phyloP scores from a whole-genome alignment of 257 asterid genomes.

The Misopates orontium region DNA sequence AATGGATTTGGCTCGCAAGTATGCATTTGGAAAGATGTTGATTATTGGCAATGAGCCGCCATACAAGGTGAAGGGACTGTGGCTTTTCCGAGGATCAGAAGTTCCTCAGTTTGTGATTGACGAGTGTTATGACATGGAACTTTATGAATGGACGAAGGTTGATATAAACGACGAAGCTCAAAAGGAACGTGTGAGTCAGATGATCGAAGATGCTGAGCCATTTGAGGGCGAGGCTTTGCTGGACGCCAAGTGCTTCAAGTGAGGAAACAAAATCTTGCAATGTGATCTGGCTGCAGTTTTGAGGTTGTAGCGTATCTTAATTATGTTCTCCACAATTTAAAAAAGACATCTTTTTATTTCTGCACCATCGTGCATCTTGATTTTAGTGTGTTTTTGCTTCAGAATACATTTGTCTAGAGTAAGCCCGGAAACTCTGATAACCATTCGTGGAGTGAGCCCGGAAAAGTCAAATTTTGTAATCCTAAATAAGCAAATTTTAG shows the following conservation, averaged over 20 bases:
- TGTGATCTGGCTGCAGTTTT: constrained; percentile 1
- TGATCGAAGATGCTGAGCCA: constrained; percentile 74
- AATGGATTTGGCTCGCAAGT: constrained; percentile 94
- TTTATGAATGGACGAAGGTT: constrained; percentile 62
- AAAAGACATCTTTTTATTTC: too few relatives aligned
- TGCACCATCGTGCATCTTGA: background rate
- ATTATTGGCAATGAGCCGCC: constrained; percentile 53
- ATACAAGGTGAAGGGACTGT: constrained; percentile 85
- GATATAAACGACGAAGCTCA: constrained; percentile 50
- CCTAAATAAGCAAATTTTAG: too few relatives aligned
- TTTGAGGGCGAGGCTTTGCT: constrained; percentile 60
- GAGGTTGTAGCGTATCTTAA: constrained; percentile 17
- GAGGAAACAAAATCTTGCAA: constrained; percentile 13
- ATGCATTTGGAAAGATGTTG: constrained; percentile 95
- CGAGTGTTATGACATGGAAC: constrained; percentile 89
- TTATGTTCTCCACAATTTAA: constrained; percentile 1
- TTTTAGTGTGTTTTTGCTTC: background rate
- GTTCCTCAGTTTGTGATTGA: constrained; percentile 78
- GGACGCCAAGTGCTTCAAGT: constrained; percentile 68
- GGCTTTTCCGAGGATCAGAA: constrained; percentile 97
- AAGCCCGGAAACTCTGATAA: too few relatives aligned
- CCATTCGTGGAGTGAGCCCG: too few relatives aligned
- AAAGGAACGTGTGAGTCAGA: constrained; percentile 58
- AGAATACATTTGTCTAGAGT: too few relatives aligned
- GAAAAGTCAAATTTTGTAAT: too few relatives aligned